Conservation (phyloP, 805 yeast species). For the Hanseniaspora nectarophila region DNA sequence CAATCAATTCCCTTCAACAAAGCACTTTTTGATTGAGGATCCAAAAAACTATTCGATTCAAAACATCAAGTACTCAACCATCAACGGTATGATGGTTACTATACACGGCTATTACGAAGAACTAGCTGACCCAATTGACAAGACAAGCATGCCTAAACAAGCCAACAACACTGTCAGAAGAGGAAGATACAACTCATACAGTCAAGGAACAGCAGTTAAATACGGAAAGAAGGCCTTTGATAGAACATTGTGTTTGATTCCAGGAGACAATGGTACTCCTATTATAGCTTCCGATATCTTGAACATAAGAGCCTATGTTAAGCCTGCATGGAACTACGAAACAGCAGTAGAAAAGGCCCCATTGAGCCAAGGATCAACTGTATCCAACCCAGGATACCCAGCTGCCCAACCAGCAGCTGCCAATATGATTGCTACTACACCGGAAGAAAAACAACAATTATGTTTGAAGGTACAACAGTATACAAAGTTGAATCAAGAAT, state of each 20-base stretch:
- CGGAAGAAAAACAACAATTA: conserved; percentile 48
- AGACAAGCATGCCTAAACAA: conserved; percentile 21
- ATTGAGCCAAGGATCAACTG: not conserved
- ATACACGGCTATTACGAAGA: conserved; percentile 83
- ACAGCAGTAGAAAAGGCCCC: not conserved
- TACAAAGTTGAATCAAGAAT: conserved; percentile 68
- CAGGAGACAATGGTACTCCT: conserved; percentile 52
- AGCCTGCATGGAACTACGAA: conserved; percentile 43
- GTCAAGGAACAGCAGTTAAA: conserved; percentile 23
- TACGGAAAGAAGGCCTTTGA: conserved; percentile 66
- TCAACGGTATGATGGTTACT: conserved; percentile 64
- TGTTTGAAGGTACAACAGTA: conserved; percentile 53
- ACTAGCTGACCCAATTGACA: conserved; percentile 40
- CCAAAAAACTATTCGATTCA: conserved; percentile 69
- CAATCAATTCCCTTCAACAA: conserved; percentile 60
- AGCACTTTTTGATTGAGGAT: conserved; percentile 52
- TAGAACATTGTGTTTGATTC: conserved; percentile 64
- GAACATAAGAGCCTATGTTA: conserved; percentile 49
- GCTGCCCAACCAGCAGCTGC: conserved; percentile 24
- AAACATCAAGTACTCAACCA: conserved; percentile 54
- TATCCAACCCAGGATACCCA: conserved; percentile 11
- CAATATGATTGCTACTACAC: conserved; percentile 39
- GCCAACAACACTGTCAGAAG: conserved; percentile 21
- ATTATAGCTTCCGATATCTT: conserved; percentile 81
- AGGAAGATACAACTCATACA: conserved; percentile 19